Evolutionary conservation across 345 rosid genomes (phyloP).

Genomic region (Gynandropsis gynandra): DNA sequence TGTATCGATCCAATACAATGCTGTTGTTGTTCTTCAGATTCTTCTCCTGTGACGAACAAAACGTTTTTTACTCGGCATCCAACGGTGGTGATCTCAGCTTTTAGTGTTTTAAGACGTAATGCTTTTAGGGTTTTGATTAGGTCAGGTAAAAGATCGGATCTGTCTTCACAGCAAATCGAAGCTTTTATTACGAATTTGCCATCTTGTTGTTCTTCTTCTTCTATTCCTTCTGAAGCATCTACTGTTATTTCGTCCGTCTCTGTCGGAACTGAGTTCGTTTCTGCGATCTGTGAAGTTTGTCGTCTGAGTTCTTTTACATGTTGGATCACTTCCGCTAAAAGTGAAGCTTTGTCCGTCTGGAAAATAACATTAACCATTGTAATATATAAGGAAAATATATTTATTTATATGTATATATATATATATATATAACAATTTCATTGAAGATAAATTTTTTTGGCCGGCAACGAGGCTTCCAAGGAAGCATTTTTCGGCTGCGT

Average conservation of each 20-base stretch:
- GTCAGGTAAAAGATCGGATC: slow-evolving; percentile 84
- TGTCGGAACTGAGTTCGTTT: slow-evolving; percentile 72
- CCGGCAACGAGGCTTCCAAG: slow-evolving; percentile 53
- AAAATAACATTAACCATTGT: slow-evolving; percentile 1
- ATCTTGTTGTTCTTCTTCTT: slow-evolving; percentile 37
- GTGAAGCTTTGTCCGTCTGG: slow-evolving; percentile 95
- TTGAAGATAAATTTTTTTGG: slow-evolving; percentile 26
- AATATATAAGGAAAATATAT: too few relatives aligned
- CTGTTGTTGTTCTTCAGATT: slow-evolving; percentile 40
- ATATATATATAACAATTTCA: too few relatives aligned
- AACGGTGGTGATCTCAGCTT: slow-evolving; percentile 90
- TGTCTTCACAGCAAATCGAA: slow-evolving; percentile 86
- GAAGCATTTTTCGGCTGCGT: slow-evolving; percentile 58
- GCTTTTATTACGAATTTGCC: slow-evolving; percentile 83
- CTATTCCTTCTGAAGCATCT: slow-evolving; percentile 50
- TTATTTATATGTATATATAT: too few relatives aligned
- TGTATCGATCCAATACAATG: slow-evolving; percentile 66
- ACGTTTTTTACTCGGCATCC: slow-evolving; percentile 96
- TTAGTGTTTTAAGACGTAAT: slow-evolving; percentile 62
- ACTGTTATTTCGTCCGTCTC: slow-evolving; percentile 83
- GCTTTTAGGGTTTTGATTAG: slow-evolving; percentile 79
- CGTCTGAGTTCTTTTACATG: slow-evolving; percentile 90
- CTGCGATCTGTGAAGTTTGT: slow-evolving; percentile 71
- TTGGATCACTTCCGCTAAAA: slow-evolving; percentile 95
- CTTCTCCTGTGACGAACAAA: slow-evolving; percentile 81